phyloP scores from a whole-genome alignment of 148 eudicot genomes.

The Arbutus unedo region DNA sequence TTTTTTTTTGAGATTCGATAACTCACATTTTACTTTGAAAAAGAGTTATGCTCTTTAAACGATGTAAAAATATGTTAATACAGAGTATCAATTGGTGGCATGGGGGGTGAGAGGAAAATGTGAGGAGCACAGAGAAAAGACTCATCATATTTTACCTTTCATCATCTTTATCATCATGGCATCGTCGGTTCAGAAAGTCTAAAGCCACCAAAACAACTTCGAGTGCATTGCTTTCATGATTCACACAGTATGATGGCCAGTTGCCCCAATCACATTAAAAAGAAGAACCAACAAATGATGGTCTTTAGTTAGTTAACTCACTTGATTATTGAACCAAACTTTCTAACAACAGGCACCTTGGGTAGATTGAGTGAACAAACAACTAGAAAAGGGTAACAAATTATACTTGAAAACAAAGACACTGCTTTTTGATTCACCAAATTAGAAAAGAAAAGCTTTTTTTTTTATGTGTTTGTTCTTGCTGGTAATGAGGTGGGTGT shows the following conservation, averaged over 20 bases:
- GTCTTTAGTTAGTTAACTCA: not conserved
- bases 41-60: no score
- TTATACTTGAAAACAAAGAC: conserved; percentile 15
- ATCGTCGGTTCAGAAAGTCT: conserved; percentile 19
- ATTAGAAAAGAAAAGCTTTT: not conserved
- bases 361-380: not conserved
- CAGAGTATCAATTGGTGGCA: not conserved
- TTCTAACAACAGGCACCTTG: conserved; percentile 10
- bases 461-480: not conserved
- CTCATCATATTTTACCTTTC: not conserved
- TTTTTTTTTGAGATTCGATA: no score
- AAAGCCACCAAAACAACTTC: conserved; percentile 14
- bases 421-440: not conserved
- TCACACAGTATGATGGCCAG: not conserved
- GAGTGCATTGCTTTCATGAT: conserved; percentile 40
- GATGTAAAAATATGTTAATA: not conserved
- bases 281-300: not conserved
- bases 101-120: conserved; percentile 5
- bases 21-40: no score
- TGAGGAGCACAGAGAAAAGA: conserved; percentile 18
- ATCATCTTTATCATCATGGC: conserved; percentile 13
- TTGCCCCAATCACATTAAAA: conserved; percentile 11
- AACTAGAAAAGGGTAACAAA: conserved; percentile 8
- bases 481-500: conserved; percentile 1
- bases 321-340: not conserved